Evolutionary conservation across 805 yeast genomes (phyloP).

Genomic region (Barnettozyma sp.): DNA sequence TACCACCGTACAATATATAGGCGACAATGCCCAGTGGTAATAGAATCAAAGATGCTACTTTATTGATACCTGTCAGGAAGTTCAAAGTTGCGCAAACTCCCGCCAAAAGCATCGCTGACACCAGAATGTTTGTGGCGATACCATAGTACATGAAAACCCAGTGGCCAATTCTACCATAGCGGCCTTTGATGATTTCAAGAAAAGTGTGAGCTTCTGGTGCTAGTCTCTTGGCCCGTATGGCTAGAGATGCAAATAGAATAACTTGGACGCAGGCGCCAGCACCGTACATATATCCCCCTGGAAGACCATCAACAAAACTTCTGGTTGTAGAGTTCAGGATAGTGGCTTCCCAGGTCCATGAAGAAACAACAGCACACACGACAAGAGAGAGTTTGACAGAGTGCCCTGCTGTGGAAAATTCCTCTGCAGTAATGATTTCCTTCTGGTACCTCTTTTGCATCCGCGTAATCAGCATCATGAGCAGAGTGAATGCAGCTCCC

Average conservation of each 20-base stretch:
- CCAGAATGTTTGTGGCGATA: conserved; percentile 79
- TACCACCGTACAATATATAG: conserved; percentile 75
- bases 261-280: conserved; percentile 90
- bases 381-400: conserved; percentile 79
- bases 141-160: conserved; percentile 69
- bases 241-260: conserved; percentile 76
- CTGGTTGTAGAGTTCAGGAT: conserved; percentile 69
- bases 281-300: conserved; percentile 67
- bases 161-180: conserved; percentile 79
- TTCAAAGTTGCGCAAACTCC: conserved; percentile 84
- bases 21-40: conserved; percentile 75
- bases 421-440: conserved; percentile 88
- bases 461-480: conserved; percentile 72
- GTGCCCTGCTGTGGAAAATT: conserved; percentile 89
- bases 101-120: conserved; percentile 85
- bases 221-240: conserved; percentile 79
- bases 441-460: conserved; percentile 71
- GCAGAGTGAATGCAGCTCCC: conserved; percentile 71
- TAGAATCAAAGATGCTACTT: conserved; percentile 74
- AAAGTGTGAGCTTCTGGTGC: conserved; percentile 93
- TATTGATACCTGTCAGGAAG: conserved; percentile 76
- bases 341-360: conserved; percentile 95
- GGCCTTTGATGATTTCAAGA: conserved; percentile 70
- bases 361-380: conserved; percentile 84
- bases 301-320: conserved; percentile 69